These are phyloP conservation scores for Colletotrichum simmondsii DNA, from an alignment of 2,329 filamentous ascomycete species.

Conservation along the genomic window DNA sequence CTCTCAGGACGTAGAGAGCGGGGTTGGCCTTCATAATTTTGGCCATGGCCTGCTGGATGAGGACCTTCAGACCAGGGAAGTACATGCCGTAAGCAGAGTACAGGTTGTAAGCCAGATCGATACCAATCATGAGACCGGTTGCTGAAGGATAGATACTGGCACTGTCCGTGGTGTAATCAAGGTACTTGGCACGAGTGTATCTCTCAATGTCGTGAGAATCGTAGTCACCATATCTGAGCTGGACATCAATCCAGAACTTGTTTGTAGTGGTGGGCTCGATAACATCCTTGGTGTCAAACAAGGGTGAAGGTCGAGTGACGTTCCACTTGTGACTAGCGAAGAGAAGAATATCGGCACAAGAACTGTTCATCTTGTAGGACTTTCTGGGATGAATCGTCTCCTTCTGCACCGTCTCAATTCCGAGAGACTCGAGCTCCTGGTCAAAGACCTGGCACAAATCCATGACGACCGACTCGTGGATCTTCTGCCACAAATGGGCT, in stretches of 20 bases:
- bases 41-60: conserved; percentile 98
- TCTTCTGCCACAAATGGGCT: conserved; percentile 99
- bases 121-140: conserved; percentile 96
- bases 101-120: conserved; percentile 97
- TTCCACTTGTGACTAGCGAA: conserved; percentile 99
- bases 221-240: conserved; percentile 96
- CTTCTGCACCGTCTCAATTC: conserved; percentile 98
- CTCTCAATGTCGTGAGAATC: conserved; percentile 99
- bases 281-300: conserved; percentile 96
- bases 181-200: conserved; percentile 96
- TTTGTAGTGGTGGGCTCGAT: conserved; percentile 95
- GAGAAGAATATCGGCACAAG: conserved; percentile 94
- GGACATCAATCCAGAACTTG: conserved; percentile 99
- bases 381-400: conserved; percentile 99
- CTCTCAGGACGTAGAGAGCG: conserved; percentile 92
- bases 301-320: conserved; percentile 88
- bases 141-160: conserved; percentile 99
- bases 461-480: conserved; percentile 98
- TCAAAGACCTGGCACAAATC: conserved; percentile 99
- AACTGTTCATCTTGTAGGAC: conserved; percentile 99
- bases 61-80: conserved; percentile 95
- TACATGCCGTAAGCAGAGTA: conserved; percentile 99
- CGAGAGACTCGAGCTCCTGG: conserved; percentile 93
- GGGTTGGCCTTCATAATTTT: conserved; percentile 99
- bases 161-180: conserved; percentile 98